Evolutionary conservation across 352 stramenopile genomes (phyloP), one percentile per base, ranked within the genome.

Genomic region (Phytophthora citrophthora): DNA sequence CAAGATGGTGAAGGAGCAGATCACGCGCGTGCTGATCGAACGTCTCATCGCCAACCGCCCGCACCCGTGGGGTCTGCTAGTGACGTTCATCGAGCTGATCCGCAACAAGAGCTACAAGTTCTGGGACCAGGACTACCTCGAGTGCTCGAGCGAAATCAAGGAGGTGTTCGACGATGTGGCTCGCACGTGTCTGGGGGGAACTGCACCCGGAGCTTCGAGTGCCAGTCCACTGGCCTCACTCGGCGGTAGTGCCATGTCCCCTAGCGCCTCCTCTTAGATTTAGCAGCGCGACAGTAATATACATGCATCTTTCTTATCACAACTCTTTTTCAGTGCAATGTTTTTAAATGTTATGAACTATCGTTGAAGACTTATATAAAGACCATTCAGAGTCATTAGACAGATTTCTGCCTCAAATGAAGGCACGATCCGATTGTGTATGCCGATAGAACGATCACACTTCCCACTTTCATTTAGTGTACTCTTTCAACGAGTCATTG

Each of bases 41-140:
- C 87, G 97, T n/a, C 90, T 99, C 32, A 99, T 99, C 61, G 96
- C 98, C 26, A 98, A 99, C 75, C 94, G 97, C 38, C 97, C 98
- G 48, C 98, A 99, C 68, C 98, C 98, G 62, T 99, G 97, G 97
- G 97, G 97, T 13, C 75, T 99, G 45, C 76, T 99, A 8, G 97
- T 99, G 56, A 99, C 98, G 10, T 99, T 99, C 75, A 99, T 99
- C 52, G 98, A 99, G 78, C 87, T 99, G 29, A 99, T 99, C 56
- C 98, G 99, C 76, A 99, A 99, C 83, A 97, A 98, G 62, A 97
- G 96, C 64, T 99, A 99, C 86, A 96, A 94, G 67, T 99, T 99
- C 68, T 99, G 97, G 97, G 94, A 93, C 64, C 97, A 99, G 70
- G 84, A 97, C 47, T 99, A 99, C 74, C 98, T 98, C 71, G 88